phyloP scores from a whole-genome alignment of 2,329 filamentous ascomycete genomes.

The Colletotrichum falcatum region DNA sequence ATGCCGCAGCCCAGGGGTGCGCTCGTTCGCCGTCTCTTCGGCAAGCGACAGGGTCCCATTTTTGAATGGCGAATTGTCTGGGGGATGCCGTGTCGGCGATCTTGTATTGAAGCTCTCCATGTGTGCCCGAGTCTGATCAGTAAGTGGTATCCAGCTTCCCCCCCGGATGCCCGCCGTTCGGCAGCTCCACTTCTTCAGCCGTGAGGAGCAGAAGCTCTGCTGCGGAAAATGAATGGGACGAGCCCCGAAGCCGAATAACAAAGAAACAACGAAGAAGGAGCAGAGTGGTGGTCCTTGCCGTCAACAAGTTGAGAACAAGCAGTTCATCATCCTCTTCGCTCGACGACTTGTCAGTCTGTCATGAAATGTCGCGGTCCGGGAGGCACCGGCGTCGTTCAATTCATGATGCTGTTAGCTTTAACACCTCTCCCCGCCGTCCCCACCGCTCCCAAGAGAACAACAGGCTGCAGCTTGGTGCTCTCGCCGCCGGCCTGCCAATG shows the following conservation, averaged over 20 bases:
- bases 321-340: rapidly evolving
- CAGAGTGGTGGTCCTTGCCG: too few species aligned
- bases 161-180: slow-evolving; percentile 62
- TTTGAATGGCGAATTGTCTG: slow-evolving; percentile 54
- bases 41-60: slow-evolving; percentile 56
- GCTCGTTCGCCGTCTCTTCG: slow-evolving; percentile 53
- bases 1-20: slow-evolving; percentile 61
- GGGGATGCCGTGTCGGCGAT: slow-evolving; percentile 58
- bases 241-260: neutral
- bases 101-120: slow-evolving; percentile 61
- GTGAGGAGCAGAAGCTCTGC: too few species aligned
- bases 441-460: neutral
- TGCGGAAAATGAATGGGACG: neutral
- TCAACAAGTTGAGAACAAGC: neutral
- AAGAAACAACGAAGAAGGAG: neutral
- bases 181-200: slow-evolving; percentile 42
- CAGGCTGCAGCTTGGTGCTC: neutral
- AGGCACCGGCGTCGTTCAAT: neutral
- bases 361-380: neutral
- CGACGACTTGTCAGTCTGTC: too few species aligned
- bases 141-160: neutral
- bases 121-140: slow-evolving; percentile 50
- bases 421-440: too few species aligned
- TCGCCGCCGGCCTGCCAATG: neutral
- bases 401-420: neutral